Conservation (phyloP, 2,329 filamentous ascomycete genomes). For the Diplodia corticola region DNA sequence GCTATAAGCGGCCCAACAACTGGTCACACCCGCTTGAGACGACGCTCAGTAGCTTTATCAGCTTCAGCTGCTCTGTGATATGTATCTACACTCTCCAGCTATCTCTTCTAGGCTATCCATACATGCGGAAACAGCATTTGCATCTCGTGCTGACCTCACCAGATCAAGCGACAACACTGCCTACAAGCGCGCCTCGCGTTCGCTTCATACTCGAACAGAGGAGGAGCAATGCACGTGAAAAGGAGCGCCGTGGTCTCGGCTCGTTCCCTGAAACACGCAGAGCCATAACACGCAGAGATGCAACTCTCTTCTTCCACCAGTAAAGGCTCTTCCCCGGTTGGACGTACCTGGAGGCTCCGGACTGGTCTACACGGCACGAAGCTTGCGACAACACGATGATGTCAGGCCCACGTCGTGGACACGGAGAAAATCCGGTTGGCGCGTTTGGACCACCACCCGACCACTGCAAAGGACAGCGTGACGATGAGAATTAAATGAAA, state of each 20-base stretch:
- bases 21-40: background rate
- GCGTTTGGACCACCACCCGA: background rate
- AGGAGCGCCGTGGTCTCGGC: background rate
- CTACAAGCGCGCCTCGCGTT: background rate
- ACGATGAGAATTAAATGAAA: background rate
- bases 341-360: background rate
- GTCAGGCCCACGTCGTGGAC: background rate
- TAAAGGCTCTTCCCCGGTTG: background rate
- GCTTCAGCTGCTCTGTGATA: background rate
- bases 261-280: background rate
- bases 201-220: slow-evolving; percentile 10
- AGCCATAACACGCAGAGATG: background rate
- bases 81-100: background rate
- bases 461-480: background rate
- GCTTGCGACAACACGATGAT: slow-evolving; percentile 8
- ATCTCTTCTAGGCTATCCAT: background rate
- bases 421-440: slow-evolving; percentile 3
- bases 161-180: background rate
- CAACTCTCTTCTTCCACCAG: background rate
- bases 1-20: background rate
- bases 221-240: background rate
- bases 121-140: background rate
- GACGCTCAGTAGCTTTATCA: background rate
- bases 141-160: background rate
- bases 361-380: background rate